phyloP scores from a whole-genome alignment of 495 filamentous ascomycete species.

The Platismatia glauca region DNA sequence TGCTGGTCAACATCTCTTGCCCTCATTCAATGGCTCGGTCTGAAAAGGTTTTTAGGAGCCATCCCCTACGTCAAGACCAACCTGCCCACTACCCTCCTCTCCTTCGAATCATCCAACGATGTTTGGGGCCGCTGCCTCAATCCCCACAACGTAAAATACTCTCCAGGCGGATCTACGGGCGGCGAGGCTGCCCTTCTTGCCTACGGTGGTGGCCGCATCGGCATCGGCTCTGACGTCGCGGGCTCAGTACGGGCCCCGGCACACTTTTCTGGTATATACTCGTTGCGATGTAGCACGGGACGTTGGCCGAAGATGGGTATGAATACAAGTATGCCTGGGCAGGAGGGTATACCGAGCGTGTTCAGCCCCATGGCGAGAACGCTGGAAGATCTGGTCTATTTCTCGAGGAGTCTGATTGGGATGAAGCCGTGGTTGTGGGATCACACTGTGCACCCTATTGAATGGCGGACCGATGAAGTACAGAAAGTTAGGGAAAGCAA shows the following conservation, averaged over 20 bases:
- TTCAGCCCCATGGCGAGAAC: constrained; percentile 93
- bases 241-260: constrained; percentile 85
- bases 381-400: constrained; percentile 74
- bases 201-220: constrained; percentile 78
- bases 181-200: constrained; percentile 83
- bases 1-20: constrained; percentile 44
- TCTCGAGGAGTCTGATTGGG: constrained; percentile 56
- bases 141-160: constrained; percentile 74
- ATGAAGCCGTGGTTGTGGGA: constrained; percentile 95
- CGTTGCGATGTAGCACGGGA: constrained; percentile 85
- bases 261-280: constrained; percentile 86
- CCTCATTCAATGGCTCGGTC: constrained; percentile 31
- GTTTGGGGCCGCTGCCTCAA: constrained; percentile 79
- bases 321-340: constrained; percentile 83
- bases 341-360: constrained; percentile 83
- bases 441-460: constrained; percentile 71
- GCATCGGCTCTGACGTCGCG: constrained; percentile 89
- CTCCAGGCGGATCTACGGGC: constrained; percentile 85
- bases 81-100: constrained; percentile 81
- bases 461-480: constrained; percentile 59
- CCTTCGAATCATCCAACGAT: constrained; percentile 87
- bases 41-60: constrained; percentile 34
- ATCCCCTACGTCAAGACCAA: constrained; percentile 95
- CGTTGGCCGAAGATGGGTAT: constrained; percentile 84
- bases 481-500: constrained; percentile 49